Base-by-base conservation (phyloP, 345 rosid species). In the Syzygium grande region DNA sequence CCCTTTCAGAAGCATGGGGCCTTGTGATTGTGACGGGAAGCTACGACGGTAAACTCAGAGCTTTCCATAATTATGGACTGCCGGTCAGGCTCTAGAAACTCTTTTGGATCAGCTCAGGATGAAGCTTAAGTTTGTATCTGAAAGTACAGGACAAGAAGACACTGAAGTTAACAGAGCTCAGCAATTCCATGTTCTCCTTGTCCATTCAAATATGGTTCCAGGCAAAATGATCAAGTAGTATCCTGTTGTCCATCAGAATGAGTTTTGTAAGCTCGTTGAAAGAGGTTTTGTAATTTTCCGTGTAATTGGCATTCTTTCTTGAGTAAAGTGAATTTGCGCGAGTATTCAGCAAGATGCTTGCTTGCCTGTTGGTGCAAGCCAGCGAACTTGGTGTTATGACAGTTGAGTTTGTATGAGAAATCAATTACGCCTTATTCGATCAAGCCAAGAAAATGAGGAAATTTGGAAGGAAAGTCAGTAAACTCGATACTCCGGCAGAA, bases 21-120 rank as follows among this genome's bases (percentile, higher is more conserved):
- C 84, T 95, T 2, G 98, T 95, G 54, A 94, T 97, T n/a, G 97
- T 94, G 79, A 91, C 98, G 4, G 99, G 95, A 11, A 94, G 97
- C 79, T 90, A 89, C 77, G 98, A 96, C 59, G 99, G 99, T 77
- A 89, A 68, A 5, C 94, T 97, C 88, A 93, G 91, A 90, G 93
- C 95, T 54, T 97, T 94, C 90, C 96, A 94, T 83, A 96, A 94
- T 89, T 94, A 94, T 86, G 99, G 99, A 87, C 80, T 94, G 91
- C 96, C 98, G 11, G 79, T 91, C 49, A 88, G 89, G 85, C 87
- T 89, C 2, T 92, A 89, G 88, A 61, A 88, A 49, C 52, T 49
- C 38, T 52, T 46, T 17, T 11, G 3, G 49, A 19, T 38, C 49
- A 38, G 80, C 80, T 73, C 80, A 19, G 49, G 49, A 73, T 38